Conservation (phyloP, 2,329 filamentous ascomycete genomes). For the Clonostachys chloroleuca region DNA sequence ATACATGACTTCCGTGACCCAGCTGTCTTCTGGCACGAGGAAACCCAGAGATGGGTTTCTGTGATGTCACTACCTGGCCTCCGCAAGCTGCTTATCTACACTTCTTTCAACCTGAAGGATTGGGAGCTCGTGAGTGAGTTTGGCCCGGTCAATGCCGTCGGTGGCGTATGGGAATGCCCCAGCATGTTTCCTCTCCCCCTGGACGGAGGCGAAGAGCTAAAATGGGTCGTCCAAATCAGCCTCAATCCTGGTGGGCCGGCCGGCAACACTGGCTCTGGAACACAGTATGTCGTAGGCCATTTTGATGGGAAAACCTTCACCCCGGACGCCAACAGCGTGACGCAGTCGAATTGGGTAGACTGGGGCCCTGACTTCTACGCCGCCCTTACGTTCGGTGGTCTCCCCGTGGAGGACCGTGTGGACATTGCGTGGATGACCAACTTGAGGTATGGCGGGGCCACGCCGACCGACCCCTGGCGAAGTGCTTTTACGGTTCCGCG, state of each 20-base stretch:
- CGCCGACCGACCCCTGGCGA: constrained; percentile 3
- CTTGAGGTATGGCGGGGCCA: constrained; percentile 1
- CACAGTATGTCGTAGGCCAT: constrained; percentile 50
- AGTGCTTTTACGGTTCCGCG: constrained; percentile 1
- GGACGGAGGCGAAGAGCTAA: constrained; percentile 18
- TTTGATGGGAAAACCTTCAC: constrained; percentile 63
- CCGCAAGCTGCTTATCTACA: constrained; percentile 51
- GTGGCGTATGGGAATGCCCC: constrained; percentile 58
- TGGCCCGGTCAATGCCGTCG: constrained; percentile 44
- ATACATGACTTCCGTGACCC: constrained; percentile 58
- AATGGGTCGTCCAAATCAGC: constrained; percentile 41
- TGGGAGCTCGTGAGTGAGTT: constrained; percentile 54
- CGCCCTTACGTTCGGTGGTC: constrained; percentile 1
- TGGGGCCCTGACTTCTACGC: constrained; percentile 3
- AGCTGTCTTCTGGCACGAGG: constrained; percentile 55
- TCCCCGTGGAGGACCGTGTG: not conserved
- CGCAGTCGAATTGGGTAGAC: not conserved
- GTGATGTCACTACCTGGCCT: constrained; percentile 47
- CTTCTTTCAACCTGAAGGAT: constrained; percentile 50
- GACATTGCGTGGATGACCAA: constrained; percentile 4
- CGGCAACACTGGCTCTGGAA: constrained; percentile 41
- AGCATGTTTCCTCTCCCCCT: constrained; percentile 52
- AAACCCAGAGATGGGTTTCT: constrained; percentile 51
- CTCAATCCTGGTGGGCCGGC: constrained; percentile 54
- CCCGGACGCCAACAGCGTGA: not conserved